Evolutionary conservation across 2,329 filamentous ascomycete species (phyloP), one percentile per base, ranked within the genome.

Genomic region (Sphaerulina populicola): DNA sequence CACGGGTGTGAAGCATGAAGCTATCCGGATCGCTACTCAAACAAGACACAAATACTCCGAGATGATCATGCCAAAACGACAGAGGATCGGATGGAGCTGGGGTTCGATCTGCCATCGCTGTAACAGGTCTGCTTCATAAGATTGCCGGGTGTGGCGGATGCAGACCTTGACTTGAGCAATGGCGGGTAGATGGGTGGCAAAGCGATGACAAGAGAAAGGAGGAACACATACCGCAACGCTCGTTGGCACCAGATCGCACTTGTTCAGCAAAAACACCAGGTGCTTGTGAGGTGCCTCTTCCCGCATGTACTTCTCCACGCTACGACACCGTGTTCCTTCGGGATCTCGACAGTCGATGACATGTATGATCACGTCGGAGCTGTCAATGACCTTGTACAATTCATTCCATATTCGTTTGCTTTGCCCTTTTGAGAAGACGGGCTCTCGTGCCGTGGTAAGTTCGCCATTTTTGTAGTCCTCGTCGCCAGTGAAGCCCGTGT

Each of bases 381-480:
- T 94, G 71, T 96, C 91, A 55, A 96, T 93, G 63, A 93, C 89
- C 72, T 94, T 94, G 62, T 69, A 85, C 39, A 97, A 74, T 68
- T 98, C 91, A 71, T 97, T 97, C 90, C 88, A 95, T 61, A 95
- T 95, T 59, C 93, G 80, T 72, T 95, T 95, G 65, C 85, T 91
- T 69, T 95, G 90, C 14, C 93, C 93, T 72, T 97, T 97, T 61
- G 80, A 85, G 71, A 97, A 97, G 53, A 97, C 87, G 36, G 90
- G 83, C 57, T 77, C 75, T 41, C 70, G 62, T n/a, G 75, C 72
- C 10, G 69, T 70, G 1, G 71, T 69, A 5, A 74, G 61, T 18
- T 68, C 65, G 46, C 71, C 71, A 35, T 71, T 50, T 3, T 35
- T 51, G 10, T 49, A 46, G 18, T 55, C 40, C n/a, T 54, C 50